A percentile compares a stretch with the other conserved stretches of the same genome.
These are phyloP conservation scores for Ogataea paraovalis DNA, from an alignment of 805 yeast genomes.

Conservation along the genomic window DNA sequence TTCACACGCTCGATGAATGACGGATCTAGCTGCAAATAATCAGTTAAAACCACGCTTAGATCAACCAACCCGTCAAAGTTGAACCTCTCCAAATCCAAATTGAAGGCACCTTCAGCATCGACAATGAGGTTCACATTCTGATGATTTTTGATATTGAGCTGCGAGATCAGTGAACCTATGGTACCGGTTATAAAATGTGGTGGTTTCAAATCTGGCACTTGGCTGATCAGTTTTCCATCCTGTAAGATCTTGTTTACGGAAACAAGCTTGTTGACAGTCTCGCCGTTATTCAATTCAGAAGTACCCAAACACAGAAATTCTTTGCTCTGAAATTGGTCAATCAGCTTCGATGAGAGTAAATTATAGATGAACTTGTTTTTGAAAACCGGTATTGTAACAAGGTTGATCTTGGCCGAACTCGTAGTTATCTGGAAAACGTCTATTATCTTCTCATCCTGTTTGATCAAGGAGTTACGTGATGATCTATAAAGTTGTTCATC, in stretches of 20 bases:
- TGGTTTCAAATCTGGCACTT: constrained; percentile 39
- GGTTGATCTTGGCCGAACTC: constrained; percentile 4
- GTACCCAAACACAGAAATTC: constrained; percentile 21
- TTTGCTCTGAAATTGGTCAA: constrained; percentile 9
- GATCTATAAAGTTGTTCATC: constrained; percentile 45
- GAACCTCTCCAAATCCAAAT: constrained; percentile 40
- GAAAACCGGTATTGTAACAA: constrained; percentile 21
- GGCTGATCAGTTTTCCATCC: not conserved
- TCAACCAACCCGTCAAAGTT: constrained; percentile 40
- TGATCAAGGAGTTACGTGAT: constrained; percentile 25
- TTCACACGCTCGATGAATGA: constrained; percentile 7
- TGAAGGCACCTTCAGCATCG: constrained; percentile 45
- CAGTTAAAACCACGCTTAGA: constrained; percentile 19
- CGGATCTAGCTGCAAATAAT: constrained; percentile 9
- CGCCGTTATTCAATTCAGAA: constrained; percentile 18
- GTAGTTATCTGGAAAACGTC: constrained; percentile 10
- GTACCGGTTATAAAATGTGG: constrained; percentile 48
- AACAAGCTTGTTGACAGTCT: constrained; percentile 17
- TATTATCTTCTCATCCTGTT: constrained; percentile 13
- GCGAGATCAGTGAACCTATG: constrained; percentile 37
- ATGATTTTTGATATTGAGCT: constrained; percentile 12
- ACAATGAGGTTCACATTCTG: constrained; percentile 21
- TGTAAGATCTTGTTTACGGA: no score
- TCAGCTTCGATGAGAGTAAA: constrained; percentile 13
- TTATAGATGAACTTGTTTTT: constrained; percentile 23